Conservation (phyloP, 148 eudicot species). For the Hydrangea macrophylla region DNA sequence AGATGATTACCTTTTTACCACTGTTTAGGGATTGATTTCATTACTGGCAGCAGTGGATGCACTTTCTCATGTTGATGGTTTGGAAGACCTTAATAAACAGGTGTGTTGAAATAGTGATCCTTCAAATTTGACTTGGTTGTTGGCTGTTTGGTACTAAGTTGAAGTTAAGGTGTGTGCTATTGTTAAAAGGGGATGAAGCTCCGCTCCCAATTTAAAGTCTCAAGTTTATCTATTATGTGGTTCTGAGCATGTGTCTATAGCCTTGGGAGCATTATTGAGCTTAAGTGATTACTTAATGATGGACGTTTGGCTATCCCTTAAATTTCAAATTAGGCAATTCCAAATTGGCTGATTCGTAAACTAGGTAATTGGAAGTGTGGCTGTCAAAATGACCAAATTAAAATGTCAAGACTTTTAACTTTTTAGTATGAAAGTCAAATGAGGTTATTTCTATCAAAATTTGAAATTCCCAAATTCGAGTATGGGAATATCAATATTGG, state of each 20-base stretch:
- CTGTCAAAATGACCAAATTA: too few relatives aligned
- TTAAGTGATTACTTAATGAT: not conserved
- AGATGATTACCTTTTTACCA: constrained; percentile 14
- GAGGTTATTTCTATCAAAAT: too few relatives aligned
- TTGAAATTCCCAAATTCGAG: too few relatives aligned
- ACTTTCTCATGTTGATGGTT: constrained; percentile 58
- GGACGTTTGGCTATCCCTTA: too few relatives aligned
- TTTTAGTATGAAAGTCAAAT: too few relatives aligned
- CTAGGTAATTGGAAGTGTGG: too few relatives aligned
- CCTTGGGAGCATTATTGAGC: not conserved
- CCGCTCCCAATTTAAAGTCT: not conserved
- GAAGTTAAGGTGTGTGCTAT: not conserved
- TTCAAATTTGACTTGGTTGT: not conserved
- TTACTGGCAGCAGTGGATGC: constrained; percentile 93
- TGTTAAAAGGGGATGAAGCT: constrained; percentile 7
- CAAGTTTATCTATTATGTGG: not conserved
- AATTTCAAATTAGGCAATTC: too few relatives aligned
- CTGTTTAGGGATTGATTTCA: constrained; percentile 73
- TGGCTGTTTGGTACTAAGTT: not conserved
- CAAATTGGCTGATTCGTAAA: too few relatives aligned
- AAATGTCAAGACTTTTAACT: too few relatives aligned
- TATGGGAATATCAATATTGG: too few relatives aligned
- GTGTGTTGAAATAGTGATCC: constrained; percentile 24
- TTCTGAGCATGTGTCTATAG: not conserved
- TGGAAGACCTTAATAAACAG: constrained; percentile 67